Evolutionary conservation across 495 filamentous ascomycete genomes (phyloP), one percentile per base, ranked within the genome.

Genomic region (Aspergillus incahuasiensis): DNA sequence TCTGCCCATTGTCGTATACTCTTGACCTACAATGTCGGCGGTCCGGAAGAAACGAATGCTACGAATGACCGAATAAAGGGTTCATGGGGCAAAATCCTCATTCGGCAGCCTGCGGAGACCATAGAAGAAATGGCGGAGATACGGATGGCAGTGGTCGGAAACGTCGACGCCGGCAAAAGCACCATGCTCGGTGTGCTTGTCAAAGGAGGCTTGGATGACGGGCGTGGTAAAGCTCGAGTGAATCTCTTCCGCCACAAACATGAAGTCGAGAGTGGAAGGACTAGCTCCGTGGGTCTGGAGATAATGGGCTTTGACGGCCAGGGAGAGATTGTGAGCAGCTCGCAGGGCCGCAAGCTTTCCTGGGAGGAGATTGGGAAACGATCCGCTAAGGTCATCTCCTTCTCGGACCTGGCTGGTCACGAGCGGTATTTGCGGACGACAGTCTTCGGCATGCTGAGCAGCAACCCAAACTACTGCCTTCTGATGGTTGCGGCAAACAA

Each of bases 401-500:
- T 98, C 72, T 95, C 90, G 20, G 94, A 98, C 68, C 75, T 98
- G 56, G 94, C 94, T 34, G 94, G 94, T 43, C 94, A 98, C 68
- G 94, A 98, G 74, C 83, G 89, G 6, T 98, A 98, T 62, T 79
- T 98, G 20, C 87, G 95, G 3, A 98, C 94, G 4, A 98, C 94
- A 6, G 94, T 98, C 41, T 98, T 98, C 67, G 94, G 94, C 5
- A 79, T 98, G 56, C 71, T 98, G 39, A 94, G 90, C 64, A 94
- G 90, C 75, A 95, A 90, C 74, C 94, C 94, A 4, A 96, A 97
- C 64, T 98, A 97, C 76, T 97, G 95, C 70, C 72, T 98, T 41
- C 82, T 98, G 35, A 98, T 98, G 94, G 95, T 98, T 6, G 94
- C 95, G 6, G 94, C 94, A 28, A 98, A 98, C 65, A 98, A 97